These are phyloP conservation scores for Prosopis cineraria DNA, from an alignment of 306 rosid species.

Conservation along the genomic window DNA sequence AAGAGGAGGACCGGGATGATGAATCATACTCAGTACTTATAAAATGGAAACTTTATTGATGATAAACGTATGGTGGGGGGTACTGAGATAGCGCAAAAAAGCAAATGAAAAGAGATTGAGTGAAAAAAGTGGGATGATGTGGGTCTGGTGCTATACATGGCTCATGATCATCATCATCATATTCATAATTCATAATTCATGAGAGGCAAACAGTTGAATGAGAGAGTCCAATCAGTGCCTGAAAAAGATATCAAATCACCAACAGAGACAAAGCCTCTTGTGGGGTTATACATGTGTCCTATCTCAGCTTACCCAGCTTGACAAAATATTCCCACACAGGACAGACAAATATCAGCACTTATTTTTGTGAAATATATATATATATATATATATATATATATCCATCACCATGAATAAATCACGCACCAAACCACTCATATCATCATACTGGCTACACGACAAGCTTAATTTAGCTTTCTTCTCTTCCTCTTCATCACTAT, in stretches of 20 bases:
- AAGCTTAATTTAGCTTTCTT: background rate
- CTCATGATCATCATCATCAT: background rate
- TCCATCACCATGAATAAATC: background rate
- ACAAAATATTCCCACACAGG: conserved; percentile 41
- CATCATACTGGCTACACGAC: background rate
- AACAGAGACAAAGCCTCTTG: conserved; percentile 49
- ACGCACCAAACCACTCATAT: background rate
- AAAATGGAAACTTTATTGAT: background rate
- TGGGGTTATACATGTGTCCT: conserved; percentile 48
- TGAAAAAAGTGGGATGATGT: conserved; percentile 27
- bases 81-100: background rate
- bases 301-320: conserved; percentile 32
- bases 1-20: background rate
- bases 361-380: conserved; percentile 16
- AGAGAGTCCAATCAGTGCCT: conserved; percentile 40
- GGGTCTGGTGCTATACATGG: conserved; percentile 31
- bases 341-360: conserved; percentile 15
- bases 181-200: background rate
- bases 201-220: conserved; percentile 20
- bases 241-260: conserved; percentile 38
- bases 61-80: background rate
- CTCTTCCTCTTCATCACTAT: background rate
- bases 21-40: background rate
- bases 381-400: background rate
- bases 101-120: conserved; percentile 25